These are phyloP conservation scores for Serendipita sp. DNA, from an alignment of 1,284 basidiomycete genomes.

Conservation along the genomic window DNA sequence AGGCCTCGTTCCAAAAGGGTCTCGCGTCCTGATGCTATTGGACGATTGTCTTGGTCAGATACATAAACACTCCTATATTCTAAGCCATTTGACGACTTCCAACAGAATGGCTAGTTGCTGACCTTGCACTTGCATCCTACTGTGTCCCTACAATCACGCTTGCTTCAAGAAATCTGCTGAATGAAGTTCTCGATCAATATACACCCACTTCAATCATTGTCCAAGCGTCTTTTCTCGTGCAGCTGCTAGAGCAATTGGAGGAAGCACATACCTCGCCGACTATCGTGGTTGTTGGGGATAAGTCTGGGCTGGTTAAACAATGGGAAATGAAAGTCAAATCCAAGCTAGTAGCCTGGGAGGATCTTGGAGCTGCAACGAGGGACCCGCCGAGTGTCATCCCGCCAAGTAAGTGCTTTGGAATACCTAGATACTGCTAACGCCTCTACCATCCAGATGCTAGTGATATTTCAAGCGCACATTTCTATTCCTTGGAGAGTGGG, in stretches of 20 bases:
- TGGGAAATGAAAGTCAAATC: constrained; percentile 29
- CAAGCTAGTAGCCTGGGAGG: constrained; percentile 43
- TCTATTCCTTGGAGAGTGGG: constrained; percentile 39
- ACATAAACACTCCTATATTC: not conserved
- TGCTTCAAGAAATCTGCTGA: constrained; percentile 39
- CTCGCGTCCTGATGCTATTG: constrained; percentile 53
- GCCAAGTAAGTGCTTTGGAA: too few species aligned
- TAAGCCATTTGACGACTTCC: not conserved
- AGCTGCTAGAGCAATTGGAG: constrained; percentile 51
- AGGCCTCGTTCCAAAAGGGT: constrained; percentile 43
- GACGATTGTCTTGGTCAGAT: constrained; percentile 57
- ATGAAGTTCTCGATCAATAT: constrained; percentile 45
- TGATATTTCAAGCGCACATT: constrained; percentile 53
- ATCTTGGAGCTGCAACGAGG: constrained; percentile 32
- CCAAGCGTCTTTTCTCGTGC: constrained; percentile 43
- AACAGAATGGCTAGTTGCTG: constrained; percentile 59
- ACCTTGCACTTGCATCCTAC: constrained; percentile 57
- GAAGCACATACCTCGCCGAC: constrained; percentile 44
- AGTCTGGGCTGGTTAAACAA: constrained; percentile 24
- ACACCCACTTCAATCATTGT: constrained; percentile 56
- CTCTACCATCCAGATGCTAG: constrained; percentile 30
- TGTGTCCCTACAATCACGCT: constrained; percentile 60
- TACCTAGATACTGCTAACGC: not conserved
- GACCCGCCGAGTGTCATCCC: constrained; percentile 33
- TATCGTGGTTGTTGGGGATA: constrained; percentile 47